Base-by-base conservation (phyloP, 345 rosid genomes). In the Fremontodendron californicum region DNA sequence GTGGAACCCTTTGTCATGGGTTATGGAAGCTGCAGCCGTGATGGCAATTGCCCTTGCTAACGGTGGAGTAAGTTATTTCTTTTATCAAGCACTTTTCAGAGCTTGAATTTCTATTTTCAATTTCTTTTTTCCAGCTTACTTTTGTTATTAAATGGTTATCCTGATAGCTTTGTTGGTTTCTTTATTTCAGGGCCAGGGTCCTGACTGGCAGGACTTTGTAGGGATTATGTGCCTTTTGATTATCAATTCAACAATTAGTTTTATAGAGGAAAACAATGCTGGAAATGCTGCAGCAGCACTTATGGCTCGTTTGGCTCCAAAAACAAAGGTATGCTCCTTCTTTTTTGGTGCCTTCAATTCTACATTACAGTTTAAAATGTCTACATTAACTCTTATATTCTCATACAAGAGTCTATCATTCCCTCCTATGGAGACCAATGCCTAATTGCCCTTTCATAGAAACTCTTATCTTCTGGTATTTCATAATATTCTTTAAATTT, bases 1-100 rank as follows among this genome's bases (percentile, higher is more conserved):
- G 99, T 95, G 99, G 99, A 95, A 95, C 69, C 99, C 99, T 0
- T 84, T 93, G 85, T 93, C 99, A 45, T 95, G 99, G 99, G 98
- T 95, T 79, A 93, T 95, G 99, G 99, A 95, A 89, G 99, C 97
- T 74, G 98, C 97, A 54, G 98, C 99, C 5, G 73, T 95, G 65
- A 93, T 95, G 91, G 97, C 99, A 68, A 90, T 95, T 48, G 97
- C 40, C 73, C 98, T 95, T 37, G 92, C 97, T 16, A 88, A 93
- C 73, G 93, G 97, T 49, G 91, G 97, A 76, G 97, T 95, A 77
- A 88, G 92, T 86, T 74, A 33, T 55, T 21, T 54, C 23, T 45
- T 31, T 75, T 21, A 77, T 39, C 57, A 25, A 3, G 39, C 12
- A 6, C 43, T 12, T 51, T 45, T 51, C 52, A 16, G 9, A 21